Conservation (phyloP, 1,139 yeast species). For the Taphrina flavorubra region DNA sequence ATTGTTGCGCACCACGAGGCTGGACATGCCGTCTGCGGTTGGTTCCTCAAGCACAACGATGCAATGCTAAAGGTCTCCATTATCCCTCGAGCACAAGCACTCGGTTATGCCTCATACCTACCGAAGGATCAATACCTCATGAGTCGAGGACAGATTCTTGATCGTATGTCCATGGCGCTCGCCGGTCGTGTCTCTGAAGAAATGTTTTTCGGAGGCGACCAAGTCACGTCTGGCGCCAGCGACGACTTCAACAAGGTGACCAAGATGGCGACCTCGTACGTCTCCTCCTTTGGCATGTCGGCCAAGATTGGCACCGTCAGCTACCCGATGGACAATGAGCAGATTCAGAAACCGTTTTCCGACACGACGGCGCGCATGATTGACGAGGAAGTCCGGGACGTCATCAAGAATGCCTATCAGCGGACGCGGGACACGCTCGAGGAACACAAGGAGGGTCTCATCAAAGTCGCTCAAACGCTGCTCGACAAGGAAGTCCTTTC, state of each 20-base stretch:
- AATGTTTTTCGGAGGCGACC: conserved; percentile 67
- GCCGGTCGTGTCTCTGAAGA: conserved; percentile 98
- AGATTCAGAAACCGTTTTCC: conserved; percentile 84
- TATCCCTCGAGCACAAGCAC: conserved; percentile 93
- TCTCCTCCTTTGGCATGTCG: conserved; percentile 89
- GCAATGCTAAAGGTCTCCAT: conserved; percentile 93
- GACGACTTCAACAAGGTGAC: conserved; percentile 98
- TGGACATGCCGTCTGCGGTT: conserved; percentile 97
- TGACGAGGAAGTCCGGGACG: conserved; percentile 81
- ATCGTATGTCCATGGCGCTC: conserved; percentile 94
- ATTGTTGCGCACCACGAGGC: conserved; percentile 98
- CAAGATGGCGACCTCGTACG: conserved; percentile 91
- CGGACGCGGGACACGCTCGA: conserved; percentile 69
- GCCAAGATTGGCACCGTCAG: conserved; percentile 79
- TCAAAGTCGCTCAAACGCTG: conserved; percentile 82
- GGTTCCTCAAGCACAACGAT: conserved; percentile 88
- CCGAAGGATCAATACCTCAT: conserved; percentile 91
- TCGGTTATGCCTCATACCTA: conserved; percentile 97
- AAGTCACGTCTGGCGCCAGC: conserved; percentile 93
- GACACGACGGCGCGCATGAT: conserved; percentile 80
- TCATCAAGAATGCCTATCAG: conserved; percentile 77
- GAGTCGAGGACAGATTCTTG: conserved; percentile 76
- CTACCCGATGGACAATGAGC: conserved; percentile 65
- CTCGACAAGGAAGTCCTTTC: conserved; percentile 83
- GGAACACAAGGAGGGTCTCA: conserved; percentile 77